Evolutionary conservation across 169 alveolate species (phyloP), one percentile per base, ranked within the genome.

Genomic region (Plasmodium blacklocki): DNA sequence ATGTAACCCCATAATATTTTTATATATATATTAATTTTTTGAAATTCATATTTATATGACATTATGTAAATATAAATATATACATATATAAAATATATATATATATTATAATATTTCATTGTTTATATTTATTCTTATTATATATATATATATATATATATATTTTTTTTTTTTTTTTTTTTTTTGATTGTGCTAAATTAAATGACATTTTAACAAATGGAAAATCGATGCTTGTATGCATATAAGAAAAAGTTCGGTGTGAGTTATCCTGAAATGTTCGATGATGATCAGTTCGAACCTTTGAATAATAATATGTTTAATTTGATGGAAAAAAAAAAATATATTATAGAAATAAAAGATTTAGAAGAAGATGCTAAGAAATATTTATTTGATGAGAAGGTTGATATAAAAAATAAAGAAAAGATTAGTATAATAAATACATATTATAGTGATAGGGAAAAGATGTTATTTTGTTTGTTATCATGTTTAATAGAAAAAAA

Each of bases 371-470:
- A 76, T 23, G 47, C 26, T 23, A 18, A 54, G 26, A 78, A 67
- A 67, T 32, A 32, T 66, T 58, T 15, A 26, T 15, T 59, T 14
- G 32, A 75, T 23, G 72, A 75, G 14, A 78, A 78, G 23, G 56
- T 26, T 26, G 8, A 56, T 19, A 15, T 72, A 59, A 71, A 68
- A 23, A 45, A 59, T 72, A 85, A 59, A 59, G 74, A 58, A 39
- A 68, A 59, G 43, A 63, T 85, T n/a, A 45, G 59, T 32, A 39
- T 85, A 85, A 26, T 85, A 26, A 85, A 62, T 19, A 85, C 74
- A 29, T 60, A 85, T 73, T 85, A 85, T 85, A 85, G 59, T 18
- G 86, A 85, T 29, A 59, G 60, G 18, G 87, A 85, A 50, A 56
- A 14, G 11, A 45, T 85, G 11, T 29, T 71, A 6, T 85, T 70